Evolutionary conservation across 306 rosid genomes (phyloP), one percentile per base, ranked within the genome.

Genomic region (Cicer judaicum): DNA sequence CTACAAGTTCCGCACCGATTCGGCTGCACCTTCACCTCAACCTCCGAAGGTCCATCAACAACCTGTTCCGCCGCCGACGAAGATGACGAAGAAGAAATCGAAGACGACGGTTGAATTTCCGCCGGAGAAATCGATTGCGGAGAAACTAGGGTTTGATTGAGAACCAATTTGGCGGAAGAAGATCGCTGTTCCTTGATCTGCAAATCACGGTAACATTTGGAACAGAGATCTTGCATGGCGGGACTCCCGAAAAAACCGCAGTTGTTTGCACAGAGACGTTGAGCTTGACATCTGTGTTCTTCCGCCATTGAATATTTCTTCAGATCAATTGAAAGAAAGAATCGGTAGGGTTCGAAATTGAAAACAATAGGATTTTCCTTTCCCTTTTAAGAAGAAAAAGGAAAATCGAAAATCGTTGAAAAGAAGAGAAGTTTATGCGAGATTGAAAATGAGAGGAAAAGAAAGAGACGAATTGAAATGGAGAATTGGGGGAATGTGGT

Each of bases 211-310:
- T 85, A 84, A 63, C 97, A 92, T 56, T 88, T 92, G 1, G 97
- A 92, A 11, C 97, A 92, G 2, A 92, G 76, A 54, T 90, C 80
- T 46, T 80, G 85, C 34, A 88, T 92, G 8, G 96, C 88, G 0
- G 86, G 87, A 49, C 86, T 87, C 5, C 97, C 97, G 4, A 90
- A 90, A 81, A 92, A 92, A 1, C 97, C 97, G 53, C 96, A 92
- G 73, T 92, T 92, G 77, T 92, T 92, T 1, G 81, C 87, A 78
- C 96, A 92, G 0, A 92, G 88, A 46, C 81, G 83, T 8, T 85
- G 96, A 11, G 93, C 87, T 74, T 88, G 97, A 78, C 93, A 92
- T 76, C 92, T 43, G 76, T 87, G 98, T 72, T 92, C 96, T 86
- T 90, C 98, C 19, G 96, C 98, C 98, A 92, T 92, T 5, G 44